Conservation (phyloP, 2,329 filamentous ascomycete species). For the Penicillium sp. region DNA sequence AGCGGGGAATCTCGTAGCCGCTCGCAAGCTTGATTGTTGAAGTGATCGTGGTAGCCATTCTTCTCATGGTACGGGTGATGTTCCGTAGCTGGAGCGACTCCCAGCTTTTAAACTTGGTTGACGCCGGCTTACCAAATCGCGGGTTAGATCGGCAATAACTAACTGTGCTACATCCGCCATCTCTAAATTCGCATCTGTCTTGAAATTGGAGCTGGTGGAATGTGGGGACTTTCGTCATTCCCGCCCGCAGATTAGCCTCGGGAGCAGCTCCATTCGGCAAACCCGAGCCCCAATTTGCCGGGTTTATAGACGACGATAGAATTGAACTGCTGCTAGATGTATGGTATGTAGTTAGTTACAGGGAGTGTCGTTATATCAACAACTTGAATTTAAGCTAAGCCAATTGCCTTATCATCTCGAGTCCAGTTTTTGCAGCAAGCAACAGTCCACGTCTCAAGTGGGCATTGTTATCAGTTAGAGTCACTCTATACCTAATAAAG, state of each 20-base stretch:
- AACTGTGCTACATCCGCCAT: not conserved
- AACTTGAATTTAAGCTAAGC: too few relatives aligned
- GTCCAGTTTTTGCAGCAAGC: too few relatives aligned
- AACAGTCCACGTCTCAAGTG: too few relatives aligned
- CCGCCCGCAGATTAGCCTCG: not conserved
- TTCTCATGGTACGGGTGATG: not conserved
- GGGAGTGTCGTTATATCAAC: too few relatives aligned
- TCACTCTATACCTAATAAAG: too few relatives aligned
- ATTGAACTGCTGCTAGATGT: too few relatives aligned
- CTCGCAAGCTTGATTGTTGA: slow-evolving; percentile 50
- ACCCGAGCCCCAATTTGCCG: not conserved
- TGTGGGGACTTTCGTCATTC: not conserved
- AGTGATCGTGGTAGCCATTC: slow-evolving; percentile 12
- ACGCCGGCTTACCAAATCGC: not conserved
- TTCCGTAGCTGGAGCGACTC: not conserved
- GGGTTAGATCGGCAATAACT: not conserved
- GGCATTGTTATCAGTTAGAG: too few relatives aligned
- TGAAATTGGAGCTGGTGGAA: not conserved
- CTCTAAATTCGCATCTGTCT: not conserved
- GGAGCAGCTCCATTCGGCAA: not conserved
- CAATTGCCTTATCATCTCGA: too few relatives aligned
- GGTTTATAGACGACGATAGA: not conserved
- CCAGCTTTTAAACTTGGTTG: not conserved
- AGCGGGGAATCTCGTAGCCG: slow-evolving; percentile 53
- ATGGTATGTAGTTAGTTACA: too few relatives aligned